Evolutionary conservation across 2,329 filamentous ascomycete species (phyloP).

Genomic region (Diaporthe velutina): DNA sequence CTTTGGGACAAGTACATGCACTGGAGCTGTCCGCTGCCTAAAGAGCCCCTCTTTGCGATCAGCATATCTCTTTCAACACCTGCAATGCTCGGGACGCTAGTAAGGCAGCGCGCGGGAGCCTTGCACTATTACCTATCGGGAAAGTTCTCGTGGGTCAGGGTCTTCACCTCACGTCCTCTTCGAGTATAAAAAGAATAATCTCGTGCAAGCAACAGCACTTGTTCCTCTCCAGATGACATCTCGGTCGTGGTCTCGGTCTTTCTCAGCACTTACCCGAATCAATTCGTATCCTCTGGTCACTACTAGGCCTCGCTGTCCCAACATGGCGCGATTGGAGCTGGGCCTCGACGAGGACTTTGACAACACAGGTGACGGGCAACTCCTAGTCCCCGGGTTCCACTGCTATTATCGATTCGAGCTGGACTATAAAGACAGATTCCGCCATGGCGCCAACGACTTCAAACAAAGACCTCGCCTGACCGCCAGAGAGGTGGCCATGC

Average conservation of each 20-base stretch:
- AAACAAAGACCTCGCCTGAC: not conserved
- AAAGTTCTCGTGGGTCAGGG: not conserved
- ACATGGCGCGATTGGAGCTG: not conserved
- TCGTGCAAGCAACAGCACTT: not conserved
- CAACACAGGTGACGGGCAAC: constrained; percentile 11
- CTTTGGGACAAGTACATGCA: not conserved
- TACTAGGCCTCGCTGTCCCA: not conserved
- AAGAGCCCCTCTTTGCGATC: not conserved
- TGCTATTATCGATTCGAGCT: not conserved
- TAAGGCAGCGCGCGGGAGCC: not conserved
- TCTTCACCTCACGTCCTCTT: not conserved
- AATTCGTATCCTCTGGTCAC: not conserved
- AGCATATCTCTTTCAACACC: not conserved
- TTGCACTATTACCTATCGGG: not conserved
- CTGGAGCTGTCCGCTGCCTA: constrained; percentile 4
- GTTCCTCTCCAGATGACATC: not conserved
- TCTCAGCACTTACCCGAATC: not conserved
- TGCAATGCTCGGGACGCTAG: not conserved
- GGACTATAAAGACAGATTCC: not conserved
- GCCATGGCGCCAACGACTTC: not conserved
- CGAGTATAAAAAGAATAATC: not conserved
- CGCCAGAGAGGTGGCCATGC: constrained; percentile 22
- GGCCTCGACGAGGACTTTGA: constrained; percentile 10
- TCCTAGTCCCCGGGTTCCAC: not conserved
- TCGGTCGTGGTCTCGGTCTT: not conserved